Percentiles rank a stretch among this genome's conserved stretches.
phyloP scores from a whole-genome alignment of 345 rosid genomes.

The Gossypium thurberi region DNA sequence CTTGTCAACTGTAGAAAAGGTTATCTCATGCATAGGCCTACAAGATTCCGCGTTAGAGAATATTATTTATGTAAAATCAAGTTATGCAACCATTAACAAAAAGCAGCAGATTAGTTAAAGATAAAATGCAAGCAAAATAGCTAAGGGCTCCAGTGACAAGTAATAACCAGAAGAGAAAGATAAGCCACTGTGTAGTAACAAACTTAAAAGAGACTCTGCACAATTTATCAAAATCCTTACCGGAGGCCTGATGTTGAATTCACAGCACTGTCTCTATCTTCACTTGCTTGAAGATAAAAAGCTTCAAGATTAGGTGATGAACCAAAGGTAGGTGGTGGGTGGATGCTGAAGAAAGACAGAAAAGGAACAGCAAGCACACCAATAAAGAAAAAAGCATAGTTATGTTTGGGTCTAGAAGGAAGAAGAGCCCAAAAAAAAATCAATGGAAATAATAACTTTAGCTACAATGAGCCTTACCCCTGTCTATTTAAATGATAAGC shows the following conservation, averaged over 20 bases:
- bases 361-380: conserved; percentile 17
- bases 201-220: conserved; percentile 1
- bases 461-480: conserved; percentile 30
- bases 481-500: conserved; percentile 45
- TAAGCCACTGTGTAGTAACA: not conserved
- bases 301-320: conserved; percentile 75
- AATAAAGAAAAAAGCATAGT: not conserved
- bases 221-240: conserved; percentile 21
- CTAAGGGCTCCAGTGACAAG: not conserved
- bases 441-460: not conserved
- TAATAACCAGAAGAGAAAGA: not conserved
- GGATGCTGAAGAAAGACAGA: conserved; percentile 36
- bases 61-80: not conserved
- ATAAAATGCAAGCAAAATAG: too few species aligned
- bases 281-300: conserved; percentile 40
- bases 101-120: not conserved
- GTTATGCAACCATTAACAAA: not conserved
- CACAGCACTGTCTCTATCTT: conserved; percentile 53
- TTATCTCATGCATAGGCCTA: conserved; percentile 95
- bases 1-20: conserved; percentile 91
- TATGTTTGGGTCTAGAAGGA: not conserved
- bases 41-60: conserved; percentile 24
- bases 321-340: conserved; percentile 96
- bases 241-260: conserved; percentile 33
- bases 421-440: not conserved